Base-by-base conservation (phyloP, 805 yeast genomes). In the Yamadazyma laniorum region DNA sequence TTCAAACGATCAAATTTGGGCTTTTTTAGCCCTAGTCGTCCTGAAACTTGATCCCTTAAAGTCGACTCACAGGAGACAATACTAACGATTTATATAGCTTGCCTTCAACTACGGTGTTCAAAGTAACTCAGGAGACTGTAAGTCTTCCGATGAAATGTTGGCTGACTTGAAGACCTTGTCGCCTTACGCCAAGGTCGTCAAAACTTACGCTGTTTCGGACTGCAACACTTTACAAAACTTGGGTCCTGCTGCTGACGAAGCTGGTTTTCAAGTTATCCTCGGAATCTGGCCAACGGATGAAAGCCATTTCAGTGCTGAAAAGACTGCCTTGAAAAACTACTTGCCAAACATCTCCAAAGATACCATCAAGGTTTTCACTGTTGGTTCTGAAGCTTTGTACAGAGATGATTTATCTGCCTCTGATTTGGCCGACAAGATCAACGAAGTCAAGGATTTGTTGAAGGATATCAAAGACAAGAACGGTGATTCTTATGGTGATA, bases 251-350 rank as follows among this genome's bases (percentile, higher is more conserved):
- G 88, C 86, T 38, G 90, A 82, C 57, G 67, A 69, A 41, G 81
- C 80, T 49, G 87, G 89, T 42, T 85, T 89, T 75, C 73, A 79
- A 52, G 61, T 85, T 31, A 77, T 87, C 61, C 69, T 87, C 30
- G 97, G 97, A 61, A 75, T 91, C 51, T 91, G 98, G 97, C 97
- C 97, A 62, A 87, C 75, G 37, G 95, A 88, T 57, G 87, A 80
- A 37, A 62, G 81, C 36, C 95, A 87, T 63, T 90, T 75, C 59
- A 65, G 62, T 31, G 80, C 74, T 9, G 98, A 91, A 70, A 76
- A 85, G 62, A 58, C 59, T 18, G 95, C 96, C 32, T 74, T 91
- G 52, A 53, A 68, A 49, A 40, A 66, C 9, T 85, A 83, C 64
- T 77, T 91, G 62, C 95, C 96, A 53, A 66, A 54, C 22, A 72